Evolutionary conservation across 176 grass and related monocot species (phyloP).

Genomic region (Lolium perenne): DNA sequence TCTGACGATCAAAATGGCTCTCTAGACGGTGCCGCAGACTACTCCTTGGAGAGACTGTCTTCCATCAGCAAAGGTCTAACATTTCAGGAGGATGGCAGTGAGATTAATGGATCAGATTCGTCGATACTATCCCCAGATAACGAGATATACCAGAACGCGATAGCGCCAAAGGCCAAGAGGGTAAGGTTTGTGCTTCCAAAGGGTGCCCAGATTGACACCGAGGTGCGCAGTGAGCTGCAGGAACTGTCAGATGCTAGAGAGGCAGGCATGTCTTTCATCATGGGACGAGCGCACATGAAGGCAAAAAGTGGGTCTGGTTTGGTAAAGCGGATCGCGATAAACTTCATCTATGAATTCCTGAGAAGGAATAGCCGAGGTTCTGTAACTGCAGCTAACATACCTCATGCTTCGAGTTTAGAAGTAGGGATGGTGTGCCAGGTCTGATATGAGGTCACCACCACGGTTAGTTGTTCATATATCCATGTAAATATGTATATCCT

Average conservation of each 20-base stretch:
- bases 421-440: slow-evolving; percentile 96
- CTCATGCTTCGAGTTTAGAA: slow-evolving; percentile 78
- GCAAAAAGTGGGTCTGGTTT: slow-evolving; percentile 71
- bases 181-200: slow-evolving; percentile 76
- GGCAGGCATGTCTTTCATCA: slow-evolving; percentile 86
- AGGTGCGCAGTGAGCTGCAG: slow-evolving; percentile 61
- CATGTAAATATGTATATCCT: slow-evolving; percentile 22
- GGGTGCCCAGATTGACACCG: slow-evolving; percentile 50
- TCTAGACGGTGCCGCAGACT: slow-evolving; percentile 41
- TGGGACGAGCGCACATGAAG: slow-evolving; percentile 70
- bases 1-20: slow-evolving; percentile 40
- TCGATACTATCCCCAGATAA: slow-evolving; percentile 42
- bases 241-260: slow-evolving; percentile 84
- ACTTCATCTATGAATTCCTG: slow-evolving; percentile 80
- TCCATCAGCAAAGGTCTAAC: slow-evolving; percentile 55
- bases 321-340: slow-evolving; percentile 64
- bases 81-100: slow-evolving; percentile 58
- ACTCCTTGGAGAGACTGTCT: slow-evolving; percentile 59
- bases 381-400: slow-evolving; percentile 55
- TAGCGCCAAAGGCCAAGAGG: slow-evolving; percentile 47
- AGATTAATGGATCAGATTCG: slow-evolving; percentile 45
- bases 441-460: slow-evolving; percentile 33
- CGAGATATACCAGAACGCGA: background rate
- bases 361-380: slow-evolving; percentile 81
- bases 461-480: background rate